phyloP scores from a whole-genome alignment of 139 green algal species.

The Chlamydomonas eustigma region DNA sequence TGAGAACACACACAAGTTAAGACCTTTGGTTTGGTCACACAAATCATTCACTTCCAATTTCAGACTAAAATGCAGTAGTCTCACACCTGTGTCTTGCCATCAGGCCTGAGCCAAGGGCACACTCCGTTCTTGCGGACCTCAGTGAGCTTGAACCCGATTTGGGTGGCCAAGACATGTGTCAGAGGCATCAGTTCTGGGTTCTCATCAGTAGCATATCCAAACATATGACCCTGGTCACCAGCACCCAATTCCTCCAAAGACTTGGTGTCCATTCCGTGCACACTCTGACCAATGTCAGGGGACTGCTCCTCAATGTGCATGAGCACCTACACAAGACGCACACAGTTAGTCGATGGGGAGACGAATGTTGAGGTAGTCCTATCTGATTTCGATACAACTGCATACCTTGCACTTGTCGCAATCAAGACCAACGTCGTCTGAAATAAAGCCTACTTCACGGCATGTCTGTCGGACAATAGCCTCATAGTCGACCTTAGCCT shows the following conservation, averaged over 20 bases:
- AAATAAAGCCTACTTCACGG: slow-evolving; percentile 92
- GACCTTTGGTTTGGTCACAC: no score
- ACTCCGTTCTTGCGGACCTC: slow-evolving; percentile 88
- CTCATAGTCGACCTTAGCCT: slow-evolving; percentile 99
- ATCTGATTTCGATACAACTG: no score
- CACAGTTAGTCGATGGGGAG: no score
- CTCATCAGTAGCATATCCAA: slow-evolving; percentile 99
- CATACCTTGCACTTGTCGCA: slow-evolving; percentile 92
- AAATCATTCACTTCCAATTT: no score
- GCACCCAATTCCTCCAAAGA: slow-evolving; percentile 95
- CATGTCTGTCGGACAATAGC: slow-evolving; percentile 69
- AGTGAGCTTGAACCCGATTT: slow-evolving; percentile 86
- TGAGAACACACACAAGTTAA: no score
- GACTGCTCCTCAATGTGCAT: slow-evolving; percentile 98
- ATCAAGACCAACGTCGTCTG: slow-evolving; percentile 91
- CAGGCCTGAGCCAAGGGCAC: slow-evolving; percentile 91
- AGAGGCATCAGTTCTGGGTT: slow-evolving; percentile 98
- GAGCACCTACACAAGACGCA: slow-evolving; percentile 87
- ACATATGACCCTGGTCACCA: slow-evolving; percentile 99
- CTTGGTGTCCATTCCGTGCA: slow-evolving; percentile 99
- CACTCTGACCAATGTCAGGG: slow-evolving; percentile 97
- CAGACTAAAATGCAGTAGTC: not conserved
- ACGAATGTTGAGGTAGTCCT: no score
- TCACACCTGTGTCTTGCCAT: slow-evolving; percentile 97
- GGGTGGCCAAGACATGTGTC: slow-evolving; percentile 95